Conservation (phyloP, 345 rosid species). For the Melaleuca quinquenervia region DNA sequence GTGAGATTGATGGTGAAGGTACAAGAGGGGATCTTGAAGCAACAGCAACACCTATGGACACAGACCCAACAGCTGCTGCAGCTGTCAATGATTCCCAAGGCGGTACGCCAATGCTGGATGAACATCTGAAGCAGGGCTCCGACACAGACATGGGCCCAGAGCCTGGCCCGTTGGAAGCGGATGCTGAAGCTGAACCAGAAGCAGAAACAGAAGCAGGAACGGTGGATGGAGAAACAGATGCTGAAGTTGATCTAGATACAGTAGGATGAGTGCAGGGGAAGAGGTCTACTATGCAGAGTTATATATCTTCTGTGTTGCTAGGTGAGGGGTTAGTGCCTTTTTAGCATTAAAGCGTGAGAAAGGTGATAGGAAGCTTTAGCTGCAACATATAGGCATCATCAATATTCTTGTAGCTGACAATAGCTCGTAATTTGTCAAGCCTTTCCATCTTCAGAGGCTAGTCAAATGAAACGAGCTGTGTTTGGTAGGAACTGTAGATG, state of each 20-base stretch:
- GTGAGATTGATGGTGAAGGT: conserved; percentile 61
- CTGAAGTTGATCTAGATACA: conserved; percentile 46
- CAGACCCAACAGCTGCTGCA: conserved; percentile 25
- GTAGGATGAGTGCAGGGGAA: conserved; percentile 11
- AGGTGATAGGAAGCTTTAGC: background rate
- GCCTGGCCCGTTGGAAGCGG: conserved; percentile 61
- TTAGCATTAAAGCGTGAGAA: background rate
- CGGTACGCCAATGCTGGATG: conserved; percentile 58
- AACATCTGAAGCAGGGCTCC: conserved; percentile 61
- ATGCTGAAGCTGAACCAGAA: conserved; percentile 31
- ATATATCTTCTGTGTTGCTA: background rate
- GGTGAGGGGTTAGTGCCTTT: background rate
- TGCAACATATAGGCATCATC: background rate
- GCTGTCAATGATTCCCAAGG: conserved; percentile 25
- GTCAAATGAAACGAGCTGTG: background rate
- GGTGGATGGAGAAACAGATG: conserved; percentile 68
- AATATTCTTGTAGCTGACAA: background rate
- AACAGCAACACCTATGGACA: conserved; percentile 44
- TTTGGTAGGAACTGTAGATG: background rate
- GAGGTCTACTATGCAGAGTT: background rate
- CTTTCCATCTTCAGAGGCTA: background rate
- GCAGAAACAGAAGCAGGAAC: conserved; percentile 38
- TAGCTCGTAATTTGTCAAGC: background rate
- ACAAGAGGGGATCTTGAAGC: conserved; percentile 46
- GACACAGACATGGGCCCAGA: conserved; percentile 68